phyloP scores from a whole-genome alignment of 345 rosid genomes.

The Sonneratia alba region DNA sequence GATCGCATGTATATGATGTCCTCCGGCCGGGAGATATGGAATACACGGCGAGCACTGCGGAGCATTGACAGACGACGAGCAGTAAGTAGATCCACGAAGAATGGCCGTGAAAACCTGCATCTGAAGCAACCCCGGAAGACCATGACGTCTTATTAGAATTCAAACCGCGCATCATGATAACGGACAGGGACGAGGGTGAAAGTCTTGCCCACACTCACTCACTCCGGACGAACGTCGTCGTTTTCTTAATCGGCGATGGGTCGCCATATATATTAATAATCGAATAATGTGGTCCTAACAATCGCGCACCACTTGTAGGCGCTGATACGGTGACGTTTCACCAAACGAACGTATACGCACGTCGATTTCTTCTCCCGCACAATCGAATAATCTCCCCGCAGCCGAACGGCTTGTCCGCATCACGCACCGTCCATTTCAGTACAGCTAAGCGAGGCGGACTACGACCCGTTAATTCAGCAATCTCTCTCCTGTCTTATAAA shows the following conservation, averaged over 20 bases:
- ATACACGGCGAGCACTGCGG: no score
- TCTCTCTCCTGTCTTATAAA: not conserved
- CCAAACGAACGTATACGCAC: not conserved
- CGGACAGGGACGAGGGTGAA: not conserved
- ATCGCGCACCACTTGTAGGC: not conserved
- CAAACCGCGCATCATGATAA: not conserved
- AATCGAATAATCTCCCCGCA: not conserved
- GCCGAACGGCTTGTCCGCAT: not conserved
- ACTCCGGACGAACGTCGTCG: no score
- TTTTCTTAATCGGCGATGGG: not conserved
- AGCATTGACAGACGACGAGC: no score
- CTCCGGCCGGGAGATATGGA: no score
- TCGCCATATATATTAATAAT: not conserved
- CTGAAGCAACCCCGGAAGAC: not conserved
- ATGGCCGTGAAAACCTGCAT: not conserved
- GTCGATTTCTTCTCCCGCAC: not conserved
- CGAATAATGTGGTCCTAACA: not conserved
- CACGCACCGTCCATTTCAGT: not conserved
- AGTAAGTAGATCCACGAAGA: no score
- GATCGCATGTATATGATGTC: no score
- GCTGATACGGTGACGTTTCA: not conserved
- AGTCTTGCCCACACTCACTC: not conserved
- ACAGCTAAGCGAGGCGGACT: not conserved
- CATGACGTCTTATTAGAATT: not conserved
- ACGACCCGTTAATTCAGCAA: not conserved